A percentile compares a stretch with the other conserved stretches of the same genome.
Conservation (phyloP, 768 basidiomycete genomes). For the Psilocybe sp. region DNA sequence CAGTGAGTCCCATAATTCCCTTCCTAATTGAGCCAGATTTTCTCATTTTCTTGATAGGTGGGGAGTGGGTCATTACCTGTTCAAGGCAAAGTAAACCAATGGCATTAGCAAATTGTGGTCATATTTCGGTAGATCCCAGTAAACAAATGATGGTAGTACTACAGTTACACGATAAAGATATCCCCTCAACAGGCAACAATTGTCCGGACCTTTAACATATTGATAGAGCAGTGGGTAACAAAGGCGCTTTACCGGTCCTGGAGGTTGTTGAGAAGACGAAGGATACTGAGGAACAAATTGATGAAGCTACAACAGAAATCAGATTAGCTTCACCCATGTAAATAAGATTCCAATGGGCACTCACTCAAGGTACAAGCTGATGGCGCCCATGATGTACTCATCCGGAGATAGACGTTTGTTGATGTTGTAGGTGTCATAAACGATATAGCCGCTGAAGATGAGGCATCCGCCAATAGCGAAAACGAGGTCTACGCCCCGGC, state of each 20-base stretch:
- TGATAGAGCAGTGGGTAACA: not conserved
- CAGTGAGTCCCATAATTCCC: constrained; percentile 39
- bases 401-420: constrained; percentile 88
- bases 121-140: not conserved
- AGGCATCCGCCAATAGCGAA: constrained; percentile 77
- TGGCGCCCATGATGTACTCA: constrained; percentile 88
- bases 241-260: constrained; percentile 41
- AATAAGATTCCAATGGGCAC: constrained; percentile 24
- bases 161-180: not conserved
- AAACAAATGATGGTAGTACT: not conserved
- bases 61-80: constrained; percentile 57
- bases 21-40: constrained; percentile 7
- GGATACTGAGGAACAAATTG: constrained; percentile 86
- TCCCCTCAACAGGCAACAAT: not conserved
- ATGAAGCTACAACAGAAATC: constrained; percentile 58
- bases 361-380: constrained; percentile 93
- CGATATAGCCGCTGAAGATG: constrained; percentile 86
- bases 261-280: constrained; percentile 71
- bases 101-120: not conserved
- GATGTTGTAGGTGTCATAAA: constrained; percentile 90
- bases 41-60: constrained; percentile 32
- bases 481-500: constrained; percentile 74
- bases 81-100: constrained; percentile 31
- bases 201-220: not conserved
- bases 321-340: constrained; percentile 10